These are phyloP conservation scores for Secale cereale DNA, from an alignment of 176 grass and related monocot genomes.

Conservation along the genomic window DNA sequence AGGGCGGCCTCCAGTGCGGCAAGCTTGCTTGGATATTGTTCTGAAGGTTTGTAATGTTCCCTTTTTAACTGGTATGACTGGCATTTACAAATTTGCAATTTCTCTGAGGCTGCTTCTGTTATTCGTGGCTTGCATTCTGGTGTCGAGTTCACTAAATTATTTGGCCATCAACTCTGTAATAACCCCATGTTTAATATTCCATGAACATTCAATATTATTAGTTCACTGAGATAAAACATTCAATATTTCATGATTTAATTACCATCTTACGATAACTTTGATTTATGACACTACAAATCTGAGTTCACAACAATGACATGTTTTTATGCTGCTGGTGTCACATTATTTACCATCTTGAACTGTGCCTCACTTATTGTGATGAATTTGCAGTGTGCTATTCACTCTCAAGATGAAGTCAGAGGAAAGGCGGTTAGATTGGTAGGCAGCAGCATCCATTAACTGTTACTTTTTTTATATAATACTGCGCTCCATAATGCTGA, in stretches of 20 bases:
- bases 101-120: neutral
- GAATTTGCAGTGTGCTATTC: conserved; percentile 78
- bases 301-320: conserved; percentile 6
- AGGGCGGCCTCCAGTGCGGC: conserved; percentile 63
- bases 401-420: conserved; percentile 94
- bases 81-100: neutral
- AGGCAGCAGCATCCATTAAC: conserved; percentile 29
- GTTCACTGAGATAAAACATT: conserved; percentile 1
- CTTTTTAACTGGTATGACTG: conserved; percentile 16
- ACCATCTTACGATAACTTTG: neutral
- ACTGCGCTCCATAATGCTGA: conserved; percentile 1
- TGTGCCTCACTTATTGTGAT: conserved; percentile 23
- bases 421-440: conserved; percentile 89
- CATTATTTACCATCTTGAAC: neutral
- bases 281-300: neutral
- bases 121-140: neutral
- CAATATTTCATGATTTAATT: conserved; percentile 10
- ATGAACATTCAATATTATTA: too few species aligned
- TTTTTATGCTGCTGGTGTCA: neutral
- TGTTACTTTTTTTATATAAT: conserved; percentile 19
- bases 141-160: conserved; percentile 20
- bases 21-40: conserved; percentile 84
- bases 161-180: conserved; percentile 3
- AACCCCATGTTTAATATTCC: conserved; percentile 5
- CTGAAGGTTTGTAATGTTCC: conserved; percentile 68